A percentile compares a stretch with the other conserved stretches of the same genome.
Evolutionary conservation across 495 filamentous ascomycete genomes (phyloP).

Genomic region (Aspergillus cavernicola): DNA sequence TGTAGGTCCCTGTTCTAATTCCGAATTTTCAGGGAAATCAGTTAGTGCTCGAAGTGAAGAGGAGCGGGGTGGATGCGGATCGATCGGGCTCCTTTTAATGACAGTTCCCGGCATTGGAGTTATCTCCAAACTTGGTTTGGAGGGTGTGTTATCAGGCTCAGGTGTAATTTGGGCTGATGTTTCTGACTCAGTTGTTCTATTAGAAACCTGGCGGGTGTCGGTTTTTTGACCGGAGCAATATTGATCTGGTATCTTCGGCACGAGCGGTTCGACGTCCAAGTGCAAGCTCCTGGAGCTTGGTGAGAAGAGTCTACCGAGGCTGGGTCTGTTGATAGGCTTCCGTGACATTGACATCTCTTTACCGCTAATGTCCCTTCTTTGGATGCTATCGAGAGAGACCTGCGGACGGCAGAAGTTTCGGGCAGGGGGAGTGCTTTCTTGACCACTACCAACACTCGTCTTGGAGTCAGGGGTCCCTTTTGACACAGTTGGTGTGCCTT

Average conservation of each 20-base stretch:
- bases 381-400: conserved; percentile 8
- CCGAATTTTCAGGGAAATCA: not conserved
- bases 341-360: conserved; percentile 10
- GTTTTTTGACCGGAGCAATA: not conserved
- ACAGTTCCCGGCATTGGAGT: conserved; percentile 1
- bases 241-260: conserved; percentile 10
- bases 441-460: not conserved
- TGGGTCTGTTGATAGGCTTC: conserved; percentile 13
- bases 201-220: not conserved
- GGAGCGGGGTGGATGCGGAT: conserved; percentile 9
- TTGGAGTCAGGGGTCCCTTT: not conserved
- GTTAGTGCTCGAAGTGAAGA: conserved; percentile 11
- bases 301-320: conserved; percentile 2
- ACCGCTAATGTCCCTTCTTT: conserved; percentile 6
- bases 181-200: not conserved
- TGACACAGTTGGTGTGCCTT: not conserved
- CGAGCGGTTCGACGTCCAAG: not conserved
- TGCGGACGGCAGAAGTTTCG: conserved; percentile 14
- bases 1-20: not conserved
- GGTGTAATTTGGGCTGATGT: conserved; percentile 3
- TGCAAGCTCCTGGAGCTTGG: not conserved
- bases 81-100: conserved; percentile 1
- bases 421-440: not conserved
- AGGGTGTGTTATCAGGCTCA: not conserved
- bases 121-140: not conserved